Conservation (phyloP, 23 red algal species). For the Cyanidiococcus yangmingshanensis region DNA sequence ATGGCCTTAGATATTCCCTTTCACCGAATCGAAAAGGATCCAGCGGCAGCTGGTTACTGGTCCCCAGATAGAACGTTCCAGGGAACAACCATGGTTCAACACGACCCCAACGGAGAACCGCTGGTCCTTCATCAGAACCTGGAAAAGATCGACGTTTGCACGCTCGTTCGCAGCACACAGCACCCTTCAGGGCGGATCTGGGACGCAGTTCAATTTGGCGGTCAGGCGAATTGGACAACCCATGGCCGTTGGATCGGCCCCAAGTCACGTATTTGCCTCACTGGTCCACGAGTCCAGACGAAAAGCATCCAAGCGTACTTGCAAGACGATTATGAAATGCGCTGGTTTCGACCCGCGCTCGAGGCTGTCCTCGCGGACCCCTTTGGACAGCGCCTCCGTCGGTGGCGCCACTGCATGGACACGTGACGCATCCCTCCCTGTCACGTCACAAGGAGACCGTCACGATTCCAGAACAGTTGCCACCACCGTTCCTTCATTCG, state of each 20-base stretch:
- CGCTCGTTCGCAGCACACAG: neutral
- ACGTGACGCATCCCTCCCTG: too few relatives aligned
- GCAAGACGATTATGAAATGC: constrained; percentile 1
- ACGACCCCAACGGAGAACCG: neutral
- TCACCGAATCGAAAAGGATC: neutral
- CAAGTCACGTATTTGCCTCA: neutral
- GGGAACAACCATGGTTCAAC: constrained; percentile 14
- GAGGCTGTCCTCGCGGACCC: neutral
- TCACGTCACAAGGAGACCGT: too few relatives aligned
- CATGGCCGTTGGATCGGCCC: constrained; percentile 7
- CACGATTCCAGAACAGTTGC: too few relatives aligned
- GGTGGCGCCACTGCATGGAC: neutral
- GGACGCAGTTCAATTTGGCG: constrained; percentile 1
- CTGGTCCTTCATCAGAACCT: constrained; percentile 7
- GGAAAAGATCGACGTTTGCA: constrained; percentile 10
- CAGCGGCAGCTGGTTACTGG: neutral
- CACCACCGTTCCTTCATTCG: too few relatives aligned
- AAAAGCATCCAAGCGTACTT: neutral
- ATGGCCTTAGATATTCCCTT: neutral
- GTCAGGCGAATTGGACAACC: constrained; percentile 11
- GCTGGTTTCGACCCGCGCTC: neutral
- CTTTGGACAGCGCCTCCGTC: neutral
- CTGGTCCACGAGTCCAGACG: neutral
- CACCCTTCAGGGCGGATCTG: neutral
- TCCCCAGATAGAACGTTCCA: neutral